These are phyloP conservation scores for Coffea canephora DNA, from an alignment of 257 asterid genomes.

Conservation along the genomic window DNA sequence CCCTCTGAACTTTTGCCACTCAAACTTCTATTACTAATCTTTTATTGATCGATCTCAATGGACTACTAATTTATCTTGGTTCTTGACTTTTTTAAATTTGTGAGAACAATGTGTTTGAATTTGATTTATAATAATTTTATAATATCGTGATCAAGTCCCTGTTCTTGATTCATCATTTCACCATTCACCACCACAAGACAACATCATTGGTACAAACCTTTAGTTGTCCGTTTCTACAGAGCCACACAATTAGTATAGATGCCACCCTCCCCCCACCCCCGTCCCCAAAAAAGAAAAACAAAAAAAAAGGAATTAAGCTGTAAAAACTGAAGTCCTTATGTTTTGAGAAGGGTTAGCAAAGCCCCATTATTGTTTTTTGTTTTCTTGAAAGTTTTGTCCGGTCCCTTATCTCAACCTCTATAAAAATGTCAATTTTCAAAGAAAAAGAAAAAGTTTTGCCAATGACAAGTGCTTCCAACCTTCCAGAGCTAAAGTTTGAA, in stretches of 20 bases:
- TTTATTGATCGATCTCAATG: neutral
- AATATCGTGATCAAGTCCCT: slow-evolving; percentile 7
- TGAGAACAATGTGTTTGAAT: slow-evolving; percentile 13
- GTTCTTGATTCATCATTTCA: slow-evolving; percentile 32
- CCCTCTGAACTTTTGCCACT: neutral
- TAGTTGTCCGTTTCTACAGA: slow-evolving; percentile 43
- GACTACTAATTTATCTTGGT: neutral
- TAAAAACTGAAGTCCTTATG: slow-evolving; percentile 17
- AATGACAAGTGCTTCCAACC: slow-evolving; percentile 42
- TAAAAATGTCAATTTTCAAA: slow-evolving; percentile 9
- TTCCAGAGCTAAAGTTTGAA: slow-evolving; percentile 41
- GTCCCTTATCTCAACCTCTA: neutral
- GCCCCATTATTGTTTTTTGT: slow-evolving; percentile 30
- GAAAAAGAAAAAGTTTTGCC: slow-evolving; percentile 3
- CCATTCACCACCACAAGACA: slow-evolving; percentile 51
- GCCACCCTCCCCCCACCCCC: neutral
- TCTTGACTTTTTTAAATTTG: neutral
- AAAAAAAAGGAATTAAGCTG: slow-evolving; percentile 7
- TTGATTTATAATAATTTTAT: neutral
- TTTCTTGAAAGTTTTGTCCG: neutral
- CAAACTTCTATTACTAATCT: neutral
- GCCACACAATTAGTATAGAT: neutral
- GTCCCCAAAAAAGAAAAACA: neutral
- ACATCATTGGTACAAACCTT: slow-evolving; percentile 43
- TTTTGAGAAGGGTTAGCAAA: slow-evolving; percentile 23